Base-by-base conservation (phyloP, 768 basidiomycete genomes). In the Tricholoma bakamatsutake region DNA sequence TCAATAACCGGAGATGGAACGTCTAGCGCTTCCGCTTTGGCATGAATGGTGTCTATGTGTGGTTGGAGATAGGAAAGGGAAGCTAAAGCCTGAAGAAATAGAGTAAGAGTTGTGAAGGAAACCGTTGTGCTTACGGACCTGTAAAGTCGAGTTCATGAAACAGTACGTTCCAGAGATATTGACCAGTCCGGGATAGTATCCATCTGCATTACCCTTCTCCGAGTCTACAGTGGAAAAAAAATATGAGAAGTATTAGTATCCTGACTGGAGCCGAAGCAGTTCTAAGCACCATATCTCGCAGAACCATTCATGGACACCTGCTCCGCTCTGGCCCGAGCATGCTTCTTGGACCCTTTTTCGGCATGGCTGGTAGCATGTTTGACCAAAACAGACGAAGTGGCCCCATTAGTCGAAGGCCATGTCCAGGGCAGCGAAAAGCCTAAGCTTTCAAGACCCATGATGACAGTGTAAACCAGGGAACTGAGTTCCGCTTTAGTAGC, bases 151-250 rank as follows among this genome's bases (percentile, higher is more conserved):
- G 68, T 98, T 96, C 85, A 98, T 90, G 76, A 97, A 98, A 67
- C 96, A 98, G 61, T 96, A 90, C 51, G 93, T 96, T 10, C 95
- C 95, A 8, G 93, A 95, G 35, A 95, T 87, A 64, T 98, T 98
- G 66, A 97, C 89, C 50, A 98, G 85, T 0, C 95, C 95, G 1
- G 94, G 89, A 69, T 91, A 97, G 63, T 84, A 79, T 18, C 78
- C 76, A 13, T 78, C 71, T 27, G 73, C 70, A n/a, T 69, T 58
- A 45, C 50, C 51, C 13, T 56, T 61, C 46, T 67, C 67, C 27
- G 59, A 57, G 10, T 57, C 63, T 57, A 60, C 45, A 60, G 48
- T 49, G 24, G 21, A 30, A 18, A 18, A 13, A 11, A 39, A 15
- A 59, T 9, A 5, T 39, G 18, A 40, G 48, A 24, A 21, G 40